Conservation (phyloP, 2,329 filamentous ascomycete genomes). For the Aspergillus unguis region DNA sequence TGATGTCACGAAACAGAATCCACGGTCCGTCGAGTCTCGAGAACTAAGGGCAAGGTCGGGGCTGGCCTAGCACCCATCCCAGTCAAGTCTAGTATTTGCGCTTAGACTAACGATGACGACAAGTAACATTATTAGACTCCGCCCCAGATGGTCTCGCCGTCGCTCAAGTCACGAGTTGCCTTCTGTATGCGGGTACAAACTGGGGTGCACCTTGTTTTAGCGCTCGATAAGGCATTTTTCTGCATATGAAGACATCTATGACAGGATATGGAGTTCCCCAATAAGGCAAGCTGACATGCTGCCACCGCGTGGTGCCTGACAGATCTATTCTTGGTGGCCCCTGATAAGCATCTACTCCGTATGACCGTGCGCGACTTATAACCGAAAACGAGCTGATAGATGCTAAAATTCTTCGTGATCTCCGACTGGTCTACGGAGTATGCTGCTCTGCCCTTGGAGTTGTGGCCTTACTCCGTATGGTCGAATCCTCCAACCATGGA, state of each 20-base stretch:
- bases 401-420: background rate
- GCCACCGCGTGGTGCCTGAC: conserved; percentile 3
- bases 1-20: conserved; percentile 12
- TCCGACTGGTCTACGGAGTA: background rate
- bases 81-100: background rate
- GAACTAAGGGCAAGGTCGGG: conserved; percentile 1
- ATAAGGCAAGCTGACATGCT: conserved; percentile 1
- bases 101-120: conserved; percentile 4
- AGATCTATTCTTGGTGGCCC: conserved; percentile 6
- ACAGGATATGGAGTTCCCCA: background rate
- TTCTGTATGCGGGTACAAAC: background rate
- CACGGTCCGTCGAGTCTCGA: background rate
- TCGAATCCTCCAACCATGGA: background rate
- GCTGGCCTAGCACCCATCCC: background rate
- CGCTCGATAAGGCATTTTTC: background rate
- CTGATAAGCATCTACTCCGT: background rate
- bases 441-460: too few relatives aligned
- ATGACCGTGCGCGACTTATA: background rate
- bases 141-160: conserved; percentile 6
- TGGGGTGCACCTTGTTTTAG: conserved; percentile 1
- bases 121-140: background rate
- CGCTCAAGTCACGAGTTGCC: conserved; percentile 1
- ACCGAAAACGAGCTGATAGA: background rate
- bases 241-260: background rate
- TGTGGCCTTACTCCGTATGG: background rate